A percentile compares a stretch with the other conserved stretches of the same genome.
Conservation (phyloP, 2,329 filamentous ascomycete species). For the Xylariaceae sp. region DNA sequence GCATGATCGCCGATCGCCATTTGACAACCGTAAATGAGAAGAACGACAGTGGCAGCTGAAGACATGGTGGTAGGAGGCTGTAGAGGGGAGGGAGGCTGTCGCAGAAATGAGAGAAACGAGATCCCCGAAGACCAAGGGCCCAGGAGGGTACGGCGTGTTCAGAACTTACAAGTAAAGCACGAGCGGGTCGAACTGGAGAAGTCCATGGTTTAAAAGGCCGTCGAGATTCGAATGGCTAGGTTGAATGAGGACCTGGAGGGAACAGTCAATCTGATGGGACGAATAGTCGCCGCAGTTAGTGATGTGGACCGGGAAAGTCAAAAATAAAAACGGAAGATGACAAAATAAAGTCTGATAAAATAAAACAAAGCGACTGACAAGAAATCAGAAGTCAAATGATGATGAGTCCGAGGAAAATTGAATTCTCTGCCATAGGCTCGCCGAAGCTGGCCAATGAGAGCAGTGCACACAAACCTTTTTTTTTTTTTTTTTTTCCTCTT, state of each 20-base stretch:
- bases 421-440: conserved; percentile 18
- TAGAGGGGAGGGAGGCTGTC: background rate
- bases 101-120: conserved; percentile 1
- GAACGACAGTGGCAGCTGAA: background rate
- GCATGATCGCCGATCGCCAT: conserved; percentile 2
- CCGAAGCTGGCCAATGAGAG: conserved; percentile 14
- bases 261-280: conserved; percentile 5
- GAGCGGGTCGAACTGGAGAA: conserved; percentile 38
- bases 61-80: background rate
- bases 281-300: conserved; percentile 7
- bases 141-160: conserved; percentile 8
- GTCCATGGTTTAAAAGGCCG: conserved; percentile 37
- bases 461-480: conserved; percentile 2
- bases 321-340: background rate
- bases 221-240: conserved; percentile 1
- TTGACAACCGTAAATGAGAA: background rate
- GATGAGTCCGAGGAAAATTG: conserved; percentile 11
- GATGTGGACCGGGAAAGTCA: background rate
- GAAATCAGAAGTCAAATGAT: background rate
- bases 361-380: background rate
- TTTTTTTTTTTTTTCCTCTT: background rate
- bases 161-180: conserved; percentile 47
- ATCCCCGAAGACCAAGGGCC: conserved; percentile 1
- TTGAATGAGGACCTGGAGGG: background rate
- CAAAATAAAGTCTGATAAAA: background rate